Base-by-base conservation (phyloP, 768 basidiomycete species). In the Boletus tylopilopsis region DNA sequence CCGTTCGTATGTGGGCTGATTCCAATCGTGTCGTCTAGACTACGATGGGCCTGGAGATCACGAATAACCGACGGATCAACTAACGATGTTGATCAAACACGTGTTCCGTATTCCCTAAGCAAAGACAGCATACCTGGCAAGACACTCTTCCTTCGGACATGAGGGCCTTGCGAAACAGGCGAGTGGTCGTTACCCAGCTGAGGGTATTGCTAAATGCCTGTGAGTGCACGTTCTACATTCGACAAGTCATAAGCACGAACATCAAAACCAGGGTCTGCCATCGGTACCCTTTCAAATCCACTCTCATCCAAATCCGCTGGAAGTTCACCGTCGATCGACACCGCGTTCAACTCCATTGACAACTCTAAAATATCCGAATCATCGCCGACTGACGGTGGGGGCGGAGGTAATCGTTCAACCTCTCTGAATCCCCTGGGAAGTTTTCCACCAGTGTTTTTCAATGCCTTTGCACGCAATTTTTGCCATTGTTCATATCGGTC, bases 131-230 rank as follows among this genome's bases (percentile, higher is more conserved):
- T 67, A 90, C 90, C 87, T 72, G 93, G 94, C 53, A 97, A 76
- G 40, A 95, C 93, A 62, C 92, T 95, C 76, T 94, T 96, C 68
- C 95, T 80, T 59, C 95, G 84, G 29, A 94, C 83, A 70, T 99
- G 95, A 46, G 93, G 77, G 37, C 84, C 81, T 50, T 75, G 72
- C 47, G 78, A 70, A 55, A 76, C 68, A 25, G 81, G 74, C 39
- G 80, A 79, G 59, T 81, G 80, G 50, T 84, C 79, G 57, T 78
- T 71, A 51, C 77, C 79, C 46, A 84, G 72, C 59, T 85, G 85
- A 45, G 84, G 85, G 61, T 84, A 77, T 51, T 81, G 76, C 87
- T 89, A 54, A 58, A 63, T 51, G 55, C 42, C 9, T 37, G 53
- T 59, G 57, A 61, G 61, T 55, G 53, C 38, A 40, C 49, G 39